Base-by-base conservation (phyloP, 208 protist genomes). In the Strigomonas culicis region DNA sequence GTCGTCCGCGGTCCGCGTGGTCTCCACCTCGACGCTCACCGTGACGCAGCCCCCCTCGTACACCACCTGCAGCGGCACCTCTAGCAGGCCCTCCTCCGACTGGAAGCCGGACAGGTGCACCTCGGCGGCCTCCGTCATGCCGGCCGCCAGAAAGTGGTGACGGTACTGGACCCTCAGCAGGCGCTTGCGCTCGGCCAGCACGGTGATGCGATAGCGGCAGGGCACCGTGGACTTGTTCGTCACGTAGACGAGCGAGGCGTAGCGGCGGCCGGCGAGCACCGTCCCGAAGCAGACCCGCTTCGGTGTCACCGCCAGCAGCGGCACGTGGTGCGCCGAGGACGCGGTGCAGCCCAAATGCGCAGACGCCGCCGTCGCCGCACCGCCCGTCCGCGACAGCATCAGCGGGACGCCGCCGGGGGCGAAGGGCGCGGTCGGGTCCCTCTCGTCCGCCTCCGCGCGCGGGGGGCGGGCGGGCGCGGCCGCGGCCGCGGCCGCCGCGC, bases 211-310 rank as follows among this genome's bases (percentile, higher is more conserved):
- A 55, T 91, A 92, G 50, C 89, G 89, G 55, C 89, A 95, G 8
- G 89, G 85, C 25, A 91, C 83, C 11, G 75, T 90, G 1, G 83
- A 90, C 13, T 73, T 77, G 75, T 95, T 95, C 0, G 81, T 90
- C 19, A 95, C 25, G 27, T 51, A 52, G 15, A 91, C 46, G 4
- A 63, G 61, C 41, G 79, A 47, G 3, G 68, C 67, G 66, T 91
- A 95, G 36, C 74, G 77, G 4, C 75, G 72, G 4, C 77, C 78
- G 1, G 44, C 27, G 4, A 69, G 52, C 13, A 95, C 66, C 10
- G 58, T 66, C 25, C 89, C 89, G 61, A 95, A 88, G 7, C 70
- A 57, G 25, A 90, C 57, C 28, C 55, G 47, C 34, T 4, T 22
- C 22, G 73, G 77, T n/a, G 68, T 28, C 32, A 76, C 66, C n/a